Percentiles rank a stretch among this genome's conserved stretches.
phyloP scores from a whole-genome alignment of 495 filamentous ascomycete genomes.

The Tuber umbilicatum region DNA sequence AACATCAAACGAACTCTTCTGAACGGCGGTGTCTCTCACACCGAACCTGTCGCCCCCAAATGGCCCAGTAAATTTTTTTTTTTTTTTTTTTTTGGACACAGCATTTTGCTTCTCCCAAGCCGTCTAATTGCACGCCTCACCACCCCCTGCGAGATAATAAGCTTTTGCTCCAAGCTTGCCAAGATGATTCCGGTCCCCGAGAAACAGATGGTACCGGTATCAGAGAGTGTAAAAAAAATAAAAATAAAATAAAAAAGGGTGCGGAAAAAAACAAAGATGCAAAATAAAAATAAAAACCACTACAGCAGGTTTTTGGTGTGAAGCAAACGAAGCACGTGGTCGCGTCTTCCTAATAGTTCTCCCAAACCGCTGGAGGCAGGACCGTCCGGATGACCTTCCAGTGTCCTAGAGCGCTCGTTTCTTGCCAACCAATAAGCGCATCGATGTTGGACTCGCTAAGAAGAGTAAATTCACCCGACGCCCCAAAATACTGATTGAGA shows the following conservation, averaged over 20 bases:
- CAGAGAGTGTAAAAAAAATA: not conserved
- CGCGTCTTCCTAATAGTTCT: conserved; percentile 61
- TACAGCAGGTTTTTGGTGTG: not conserved
- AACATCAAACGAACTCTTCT: not conserved
- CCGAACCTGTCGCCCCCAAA: not conserved
- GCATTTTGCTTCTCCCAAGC: not conserved
- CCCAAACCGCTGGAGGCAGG: conserved; percentile 72
- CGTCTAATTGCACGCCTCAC: not conserved
- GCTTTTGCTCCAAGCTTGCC: not conserved
- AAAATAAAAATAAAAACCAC: not conserved
- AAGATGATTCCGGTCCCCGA: not conserved
- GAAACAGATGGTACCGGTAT: not conserved
- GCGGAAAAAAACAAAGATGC: not conserved
- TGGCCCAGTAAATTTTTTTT: not conserved
- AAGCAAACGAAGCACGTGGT: not conserved
- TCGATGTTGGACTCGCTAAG: conserved; percentile 54
- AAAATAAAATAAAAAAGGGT: not conserved
- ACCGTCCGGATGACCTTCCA: conserved; percentile 89
- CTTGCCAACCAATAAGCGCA: conserved; percentile 62
- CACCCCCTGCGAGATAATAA: not conserved
- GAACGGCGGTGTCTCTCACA: not conserved
- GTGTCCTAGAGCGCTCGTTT: conserved; percentile 68
- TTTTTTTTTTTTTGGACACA: not conserved
- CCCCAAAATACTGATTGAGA: conserved; percentile 47
- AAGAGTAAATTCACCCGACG: conserved; percentile 45